Base-by-base conservation (phyloP, 805 yeast genomes). In the Kodamaea jinghongensis region DNA sequence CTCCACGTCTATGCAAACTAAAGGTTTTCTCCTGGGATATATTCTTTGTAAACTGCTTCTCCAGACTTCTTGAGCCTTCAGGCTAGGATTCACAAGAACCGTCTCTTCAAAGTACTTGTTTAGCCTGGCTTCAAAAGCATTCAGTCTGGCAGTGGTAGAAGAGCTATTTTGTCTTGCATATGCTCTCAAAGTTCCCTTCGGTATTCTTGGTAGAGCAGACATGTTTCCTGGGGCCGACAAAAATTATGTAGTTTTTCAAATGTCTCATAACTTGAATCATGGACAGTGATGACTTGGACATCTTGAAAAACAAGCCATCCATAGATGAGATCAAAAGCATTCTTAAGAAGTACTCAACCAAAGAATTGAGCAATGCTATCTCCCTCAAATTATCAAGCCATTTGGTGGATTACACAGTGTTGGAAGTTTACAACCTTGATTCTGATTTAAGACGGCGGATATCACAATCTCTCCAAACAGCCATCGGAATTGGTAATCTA, bases 401-500 rank as follows among this genome's bases (percentile, higher is more conserved):
- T 2, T 46, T 67, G 14, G 47, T 67, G 16, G 55, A 64, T 30
- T 46, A 52, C 44, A 64, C 69, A 3, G 48, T 68, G 4, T 71
- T 71, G 4, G 61, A 63, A 38, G 45, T 56, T 5, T 67, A 53
- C 41, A 13, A 14, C 22, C 2, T 41, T 47, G 13, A 38, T 55
- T 6, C 61, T 61, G 1, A 8, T n/a, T 1, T 16, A 33, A 6
- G 51, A 35, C 15, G 20, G 2, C 29, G 36, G 0, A 40, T 55
- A 2, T 42, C 42, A n/a, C 5, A 30, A 4, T 32, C 44, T 3
- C 49, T 68, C 16, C 54, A 51, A 28, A 38, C 63, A 0, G 45
- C 59, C 1, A 34, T 46, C 2, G 73, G 72, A 1, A 36, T 68
- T 4, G 67, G 72, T 1, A 61, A 64, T 28, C 42, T 67, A 9